phyloP scores from a whole-genome alignment of 2,329 filamentous ascomycete genomes.

The Talaromyces sp. region DNA sequence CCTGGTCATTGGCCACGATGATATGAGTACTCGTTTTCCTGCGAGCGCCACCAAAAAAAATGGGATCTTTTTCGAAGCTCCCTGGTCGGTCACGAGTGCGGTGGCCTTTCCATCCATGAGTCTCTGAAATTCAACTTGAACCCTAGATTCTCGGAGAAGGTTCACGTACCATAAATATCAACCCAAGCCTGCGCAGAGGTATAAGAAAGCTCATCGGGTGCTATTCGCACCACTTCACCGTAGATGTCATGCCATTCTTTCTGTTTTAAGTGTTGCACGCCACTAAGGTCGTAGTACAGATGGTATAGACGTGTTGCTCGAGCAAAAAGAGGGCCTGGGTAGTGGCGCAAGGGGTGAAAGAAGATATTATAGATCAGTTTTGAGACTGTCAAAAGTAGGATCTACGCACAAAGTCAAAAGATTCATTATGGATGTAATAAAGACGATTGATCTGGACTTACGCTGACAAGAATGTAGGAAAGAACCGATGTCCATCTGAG shows the following conservation, averaged over 20 bases:
- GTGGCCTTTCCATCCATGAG: neutral
- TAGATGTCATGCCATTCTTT: constrained; percentile 31
- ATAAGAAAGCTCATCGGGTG: constrained; percentile 44
- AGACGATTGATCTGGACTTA: neutral
- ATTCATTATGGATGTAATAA: neutral
- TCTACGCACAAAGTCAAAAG: neutral
- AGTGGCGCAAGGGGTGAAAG: neutral
- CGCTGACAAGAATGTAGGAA: neutral
- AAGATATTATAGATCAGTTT: neutral
- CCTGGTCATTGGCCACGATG: neutral
- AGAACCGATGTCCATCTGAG: neutral
- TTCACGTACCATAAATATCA: constrained; percentile 39
- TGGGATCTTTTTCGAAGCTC: neutral
- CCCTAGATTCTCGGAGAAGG: neutral
- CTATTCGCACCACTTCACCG: constrained; percentile 40
- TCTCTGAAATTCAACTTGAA: neutral
- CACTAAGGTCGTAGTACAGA: constrained; percentile 19
- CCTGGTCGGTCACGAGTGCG: neutral
- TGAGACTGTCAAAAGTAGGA: neutral
- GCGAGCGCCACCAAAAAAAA: neutral
- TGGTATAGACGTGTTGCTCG: constrained; percentile 14
- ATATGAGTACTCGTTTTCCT: constrained; percentile 2
- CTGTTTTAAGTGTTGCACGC: constrained; percentile 25
- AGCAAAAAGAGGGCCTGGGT: constrained; percentile 7
- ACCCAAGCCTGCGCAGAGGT: constrained; percentile 36